Base-by-base conservation (phyloP, 108 stramenopile species). In the Epithemia pelagica region DNA sequence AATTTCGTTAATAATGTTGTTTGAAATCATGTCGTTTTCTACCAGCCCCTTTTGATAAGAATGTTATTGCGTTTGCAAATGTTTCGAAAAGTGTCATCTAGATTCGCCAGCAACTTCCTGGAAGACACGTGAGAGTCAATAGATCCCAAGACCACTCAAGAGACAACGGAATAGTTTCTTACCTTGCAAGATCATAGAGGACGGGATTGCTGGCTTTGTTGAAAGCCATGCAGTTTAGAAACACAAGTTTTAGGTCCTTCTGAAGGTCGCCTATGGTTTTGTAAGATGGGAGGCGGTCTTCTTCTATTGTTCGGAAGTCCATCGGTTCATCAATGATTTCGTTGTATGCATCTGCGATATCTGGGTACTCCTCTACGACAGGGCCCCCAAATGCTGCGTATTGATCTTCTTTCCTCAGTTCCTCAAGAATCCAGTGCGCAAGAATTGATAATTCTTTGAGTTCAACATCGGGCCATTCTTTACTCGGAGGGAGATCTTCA, bases 281-380 rank as follows among this genome's bases (percentile, higher is more conserved):
- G 59, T 90, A 92, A 7, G 23, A 20, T 53, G 72, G 74, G 25
- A 92, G 37, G 2, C 75, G 75, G 22, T 88, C 85, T 65, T 87
- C 82, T 58, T 73, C 77, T 21, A 93, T 93, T 10, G 92, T 90
- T 58, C 84, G 75, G 54, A 93, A 84, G 61, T 89, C 88, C 89
- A 93, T 88, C 1, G 92, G 92, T 0, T 64, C 29, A 27, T 73
- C 33, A 18, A 93, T 66, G 18, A 63, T 54, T 26, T 54, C 64
- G 24, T 74, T 28, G 57, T 93, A 93, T 7, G 46, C 60, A 8
- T 76, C 69, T 2, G 77, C 77, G 1, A 93, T 64, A 3, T 69
- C 73, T 1, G 92, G 92, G 64, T 73, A 84, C 24, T 57, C 28
- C 59, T 93, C 92, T 3, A 67, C 58, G 24, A 89, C 92, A 2